Percentiles rank a stretch among this genome's conserved stretches.
phyloP scores from a whole-genome alignment of 2,329 filamentous ascomycete species.

The Trichoderma pleuroti region DNA sequence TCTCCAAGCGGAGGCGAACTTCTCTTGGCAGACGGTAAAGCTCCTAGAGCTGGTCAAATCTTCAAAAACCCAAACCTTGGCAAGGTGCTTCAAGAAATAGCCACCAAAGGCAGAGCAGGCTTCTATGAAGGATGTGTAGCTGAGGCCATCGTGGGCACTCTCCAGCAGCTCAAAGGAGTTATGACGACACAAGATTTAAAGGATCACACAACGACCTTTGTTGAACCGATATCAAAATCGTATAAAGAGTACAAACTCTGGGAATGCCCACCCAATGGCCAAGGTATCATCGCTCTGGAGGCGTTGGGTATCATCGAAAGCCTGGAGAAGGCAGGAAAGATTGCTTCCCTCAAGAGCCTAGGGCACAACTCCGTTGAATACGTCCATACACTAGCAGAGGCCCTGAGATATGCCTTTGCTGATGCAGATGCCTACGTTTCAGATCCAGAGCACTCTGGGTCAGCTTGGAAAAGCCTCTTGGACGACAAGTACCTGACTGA shows the following conservation, averaged over 20 bases:
- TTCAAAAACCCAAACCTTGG: constrained; percentile 4
- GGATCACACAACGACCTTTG: neutral
- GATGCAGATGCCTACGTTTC: constrained; percentile 10
- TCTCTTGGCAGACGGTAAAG: neutral
- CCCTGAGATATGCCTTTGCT: constrained; percentile 1
- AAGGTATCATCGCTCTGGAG: constrained; percentile 8
- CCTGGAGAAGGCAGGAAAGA: neutral
- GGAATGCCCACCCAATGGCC: constrained; percentile 12
- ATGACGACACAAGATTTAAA: constrained; percentile 10
- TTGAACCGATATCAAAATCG: constrained; percentile 1
- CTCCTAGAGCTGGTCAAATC: constrained; percentile 7
- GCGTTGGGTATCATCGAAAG: constrained; percentile 7
- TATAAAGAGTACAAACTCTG: constrained; percentile 2
- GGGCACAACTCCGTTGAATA: constrained; percentile 6
- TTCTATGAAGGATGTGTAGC: constrained; percentile 15
- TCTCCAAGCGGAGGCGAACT: constrained; percentile 5
- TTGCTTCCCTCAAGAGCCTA: neutral
- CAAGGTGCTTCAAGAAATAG: constrained; percentile 7
- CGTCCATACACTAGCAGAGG: neutral
- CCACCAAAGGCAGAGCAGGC: neutral
- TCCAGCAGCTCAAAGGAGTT: neutral
- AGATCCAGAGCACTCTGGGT: constrained; percentile 5
- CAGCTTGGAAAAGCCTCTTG: neutral
- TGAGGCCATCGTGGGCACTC: neutral
- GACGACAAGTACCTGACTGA: neutral